Evolutionary conservation across 306 rosid species (phyloP), one percentile per base, ranked within the genome.

Genomic region (Clitoria ternatea): DNA sequence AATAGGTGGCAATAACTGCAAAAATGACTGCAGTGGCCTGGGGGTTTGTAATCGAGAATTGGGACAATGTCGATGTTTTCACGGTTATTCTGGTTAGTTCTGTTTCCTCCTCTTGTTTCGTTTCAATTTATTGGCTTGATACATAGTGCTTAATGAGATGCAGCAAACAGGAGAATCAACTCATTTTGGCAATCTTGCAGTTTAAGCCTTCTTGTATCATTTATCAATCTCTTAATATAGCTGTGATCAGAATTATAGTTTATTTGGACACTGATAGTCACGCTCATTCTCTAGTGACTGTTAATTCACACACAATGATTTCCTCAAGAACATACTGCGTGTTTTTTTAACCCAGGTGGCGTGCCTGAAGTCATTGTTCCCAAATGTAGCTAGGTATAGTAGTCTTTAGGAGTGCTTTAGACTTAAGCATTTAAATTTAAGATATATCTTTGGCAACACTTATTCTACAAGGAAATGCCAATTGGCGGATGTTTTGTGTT

Each of bases 41-140:
- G 99, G 99, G 3, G 83, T 94, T 60, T 94, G 99, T 61, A 91
- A 94, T 71, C 84, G 60, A 36, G 95, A 94, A 81, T 84, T 91
- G 70, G 97, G 99, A 40, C 86, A 80, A 53, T 94, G 99, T 40
- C 85, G 86, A 66, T 94, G 99, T 84, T 94, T 87, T 77, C 99
- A 87, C 80, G 99, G 99, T 76, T 89, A 77, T 69, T 44, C 75
- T 50, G 97, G 97, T 94, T 54, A 69, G 96, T 85, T 60, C 13
- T 66, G 61, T 64, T 55, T 22, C 65, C 35, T 64, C 17, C 53
- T 24, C 44, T 57, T n/a, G n/a, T n/a, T n/a, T n/a, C n/a, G n/a
- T 37, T 56, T 54, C 18, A 13, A 40, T 29, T 32, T 23, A 50
- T 59, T 33, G 19, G 12, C 35, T 30, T 24, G 53, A 70, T 64